Percentiles rank a stretch among this genome's conserved stretches.
Evolutionary conservation across 495 filamentous ascomycete species (phyloP).

Genomic region (Penicillium malachiteum): DNA sequence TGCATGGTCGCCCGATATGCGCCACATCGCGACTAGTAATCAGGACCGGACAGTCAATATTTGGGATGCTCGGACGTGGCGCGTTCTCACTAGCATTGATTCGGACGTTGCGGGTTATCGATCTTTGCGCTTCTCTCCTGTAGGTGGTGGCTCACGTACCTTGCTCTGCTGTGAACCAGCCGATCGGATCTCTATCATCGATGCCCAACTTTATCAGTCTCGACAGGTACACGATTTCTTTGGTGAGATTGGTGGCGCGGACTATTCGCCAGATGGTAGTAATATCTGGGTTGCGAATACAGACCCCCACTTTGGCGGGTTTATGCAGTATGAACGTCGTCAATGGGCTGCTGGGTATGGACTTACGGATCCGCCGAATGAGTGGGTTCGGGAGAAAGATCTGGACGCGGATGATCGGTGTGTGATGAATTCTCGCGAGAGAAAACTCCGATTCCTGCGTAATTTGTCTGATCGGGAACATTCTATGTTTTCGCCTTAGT

Average conservation of each 20-base stretch:
- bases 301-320: conserved; percentile 73
- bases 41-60: conserved; percentile 84
- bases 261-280: conserved; percentile 68
- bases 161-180: conserved; percentile 81
- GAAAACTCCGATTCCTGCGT: conserved; percentile 33
- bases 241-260: conserved; percentile 78
- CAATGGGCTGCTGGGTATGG: conserved; percentile 42
- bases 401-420: conserved; percentile 39
- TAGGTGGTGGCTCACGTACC: conserved; percentile 70
- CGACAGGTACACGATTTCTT: conserved; percentile 83
- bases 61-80: conserved; percentile 81
- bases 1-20: conserved; percentile 87
- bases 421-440: conserved; percentile 31
- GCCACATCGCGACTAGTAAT: conserved; percentile 84
- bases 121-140: conserved; percentile 75
- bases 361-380: conserved; percentile 31
- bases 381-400: conserved; percentile 38
- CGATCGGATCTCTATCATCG: conserved; percentile 76
- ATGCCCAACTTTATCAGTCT: conserved; percentile 63
- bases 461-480: conserved; percentile 36
- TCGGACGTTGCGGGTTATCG: conserved; percentile 79
- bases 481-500: conserved; percentile 34
- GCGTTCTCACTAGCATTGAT: conserved; percentile 59
- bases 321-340: conserved; percentile 71
- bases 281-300: conserved; percentile 72